Conservation (phyloP, 2,329 filamentous ascomycete species). For the Exophiala dermatitidis region DNA sequence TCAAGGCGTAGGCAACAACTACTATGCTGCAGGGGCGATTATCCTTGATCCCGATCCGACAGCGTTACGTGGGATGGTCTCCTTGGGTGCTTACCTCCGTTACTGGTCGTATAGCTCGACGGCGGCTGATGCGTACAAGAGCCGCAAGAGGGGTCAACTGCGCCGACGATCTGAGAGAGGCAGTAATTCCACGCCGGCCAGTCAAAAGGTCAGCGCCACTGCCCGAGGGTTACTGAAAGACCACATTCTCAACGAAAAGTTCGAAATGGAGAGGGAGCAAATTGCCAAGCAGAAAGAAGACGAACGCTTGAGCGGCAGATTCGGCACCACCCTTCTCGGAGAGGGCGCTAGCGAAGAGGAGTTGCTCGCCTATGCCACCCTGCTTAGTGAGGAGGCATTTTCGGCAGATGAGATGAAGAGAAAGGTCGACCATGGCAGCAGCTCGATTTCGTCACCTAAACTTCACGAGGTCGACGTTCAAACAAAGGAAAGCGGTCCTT, state of each 20-base stretch:
- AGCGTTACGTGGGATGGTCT: constrained; percentile 74
- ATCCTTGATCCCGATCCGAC: constrained; percentile 82
- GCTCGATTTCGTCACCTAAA: constrained; percentile 25
- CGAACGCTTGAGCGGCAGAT: constrained; percentile 66
- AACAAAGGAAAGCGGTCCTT: constrained; percentile 33
- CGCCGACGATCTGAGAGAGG: constrained; percentile 59
- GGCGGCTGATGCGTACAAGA: constrained; percentile 62
- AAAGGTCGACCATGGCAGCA: constrained; percentile 37
- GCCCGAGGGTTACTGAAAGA: constrained; percentile 65
- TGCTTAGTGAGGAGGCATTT: constrained; percentile 55
- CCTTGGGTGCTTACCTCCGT: constrained; percentile 76
- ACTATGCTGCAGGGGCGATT: constrained; percentile 75
- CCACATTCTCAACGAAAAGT: constrained; percentile 79
- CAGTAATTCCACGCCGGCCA: constrained; percentile 48
- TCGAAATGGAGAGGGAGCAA: constrained; percentile 69
- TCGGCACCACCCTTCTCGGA: constrained; percentile 68
- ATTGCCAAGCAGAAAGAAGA: constrained; percentile 60
- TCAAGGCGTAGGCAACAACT: constrained; percentile 63
- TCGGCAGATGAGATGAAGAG: constrained; percentile 44
- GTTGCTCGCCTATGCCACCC: constrained; percentile 54
- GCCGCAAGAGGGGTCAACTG: constrained; percentile 64
- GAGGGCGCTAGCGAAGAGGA: constrained; percentile 54
- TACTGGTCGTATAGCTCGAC: constrained; percentile 94
- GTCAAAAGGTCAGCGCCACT: constrained; percentile 53
- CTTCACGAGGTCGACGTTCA: not conserved